Evolutionary conservation across 2,329 filamentous ascomycete species (phyloP).

Genomic region (Diaporthe nobilis): DNA sequence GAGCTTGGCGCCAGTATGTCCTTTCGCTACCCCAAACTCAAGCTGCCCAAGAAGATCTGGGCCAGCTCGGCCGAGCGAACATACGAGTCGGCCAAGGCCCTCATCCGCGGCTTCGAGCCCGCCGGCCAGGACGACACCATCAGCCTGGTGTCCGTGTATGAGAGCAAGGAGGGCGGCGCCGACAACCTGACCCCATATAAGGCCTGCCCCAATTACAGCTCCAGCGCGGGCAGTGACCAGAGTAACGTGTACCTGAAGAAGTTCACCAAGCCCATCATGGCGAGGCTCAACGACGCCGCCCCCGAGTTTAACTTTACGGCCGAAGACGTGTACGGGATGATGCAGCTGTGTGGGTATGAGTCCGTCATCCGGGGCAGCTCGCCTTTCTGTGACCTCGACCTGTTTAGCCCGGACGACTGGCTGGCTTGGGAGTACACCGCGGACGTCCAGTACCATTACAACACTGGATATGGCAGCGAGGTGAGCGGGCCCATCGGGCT

Average conservation of each 20-base stretch:
- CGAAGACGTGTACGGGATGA: conserved; percentile 75
- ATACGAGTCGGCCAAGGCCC: conserved; percentile 68
- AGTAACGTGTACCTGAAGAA: conserved; percentile 62
- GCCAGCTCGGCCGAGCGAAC: conserved; percentile 75
- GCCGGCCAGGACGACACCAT: conserved; percentile 63
- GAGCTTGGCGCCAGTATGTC: conserved; percentile 71
- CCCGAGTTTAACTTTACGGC: conserved; percentile 74
- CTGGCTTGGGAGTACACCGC: conserved; percentile 76
- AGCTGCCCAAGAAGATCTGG: conserved; percentile 69
- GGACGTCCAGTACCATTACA: conserved; percentile 76
- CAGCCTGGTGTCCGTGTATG: conserved; percentile 67
- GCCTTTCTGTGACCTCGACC: conserved; percentile 70
- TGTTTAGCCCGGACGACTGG: conserved; percentile 75
- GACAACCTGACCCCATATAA: conserved; percentile 75
- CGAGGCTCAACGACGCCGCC: conserved; percentile 66
- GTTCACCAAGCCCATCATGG: conserved; percentile 74
- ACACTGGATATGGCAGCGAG: conserved; percentile 74
- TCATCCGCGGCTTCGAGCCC: conserved; percentile 69
- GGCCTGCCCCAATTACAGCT: conserved; percentile 74
- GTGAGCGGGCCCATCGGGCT: conserved; percentile 72
- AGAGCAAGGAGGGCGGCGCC: conserved; percentile 70
- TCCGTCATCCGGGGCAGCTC: conserved; percentile 74
- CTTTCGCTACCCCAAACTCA: conserved; percentile 70
- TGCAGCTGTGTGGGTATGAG: conserved; percentile 77
- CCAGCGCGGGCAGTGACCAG: conserved; percentile 69